Base-by-base conservation (phyloP, 768 basidiomycete genomes). In the Suillus fuscotomentosus region DNA sequence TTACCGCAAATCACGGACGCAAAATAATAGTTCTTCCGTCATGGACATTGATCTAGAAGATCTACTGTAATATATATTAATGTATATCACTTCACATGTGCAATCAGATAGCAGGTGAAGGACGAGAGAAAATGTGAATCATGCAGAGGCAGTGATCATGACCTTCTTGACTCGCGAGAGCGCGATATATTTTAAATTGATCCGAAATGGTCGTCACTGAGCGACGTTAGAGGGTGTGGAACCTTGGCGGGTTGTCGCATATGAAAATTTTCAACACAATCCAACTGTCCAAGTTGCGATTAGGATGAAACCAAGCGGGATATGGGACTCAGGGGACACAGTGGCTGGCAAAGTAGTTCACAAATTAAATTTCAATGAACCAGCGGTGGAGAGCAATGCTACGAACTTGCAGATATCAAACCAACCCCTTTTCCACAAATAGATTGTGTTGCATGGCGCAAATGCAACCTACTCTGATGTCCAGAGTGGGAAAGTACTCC, bases 21-120 rank as follows among this genome's bases (percentile, higher is more conserved):
- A 67, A 57, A 64, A 38, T 34, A 65, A 62, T 31, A 56, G 45
- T 14, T 65, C 74, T 10, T 73, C 73, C 42, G 62, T 68, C 39
- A 66, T 77, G 62, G 76, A 76, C 64, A 66, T 76, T 42, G 72
- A 75, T 57, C 63, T 72, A 38, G 48, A 68, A 31, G 70, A 75
- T 17, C 51, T 71, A 57, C 34, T 70, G 22, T 75, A 65, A 74
- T 65, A 38, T 24, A 14, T 24, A 53, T 11, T 38, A 4, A n/a
- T 39, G 9, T n/a, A 48, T 14, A 34, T n/a, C 11, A 17, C 15
- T 24, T 8, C 7, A 15, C 31, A 31, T 53, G 42, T 24, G 2
- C 15, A 27, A 36, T 43, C 13, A 22, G 24, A 53, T 27, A n/a
- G 24, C 20, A 34, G 14, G 17, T 34, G 17, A 48, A 60, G 24